Evolutionary conservation across 371 early-diverging fungal species (phyloP), one percentile per base, ranked within the genome.

Genomic region (Lichtheimia corymbifera): DNA sequence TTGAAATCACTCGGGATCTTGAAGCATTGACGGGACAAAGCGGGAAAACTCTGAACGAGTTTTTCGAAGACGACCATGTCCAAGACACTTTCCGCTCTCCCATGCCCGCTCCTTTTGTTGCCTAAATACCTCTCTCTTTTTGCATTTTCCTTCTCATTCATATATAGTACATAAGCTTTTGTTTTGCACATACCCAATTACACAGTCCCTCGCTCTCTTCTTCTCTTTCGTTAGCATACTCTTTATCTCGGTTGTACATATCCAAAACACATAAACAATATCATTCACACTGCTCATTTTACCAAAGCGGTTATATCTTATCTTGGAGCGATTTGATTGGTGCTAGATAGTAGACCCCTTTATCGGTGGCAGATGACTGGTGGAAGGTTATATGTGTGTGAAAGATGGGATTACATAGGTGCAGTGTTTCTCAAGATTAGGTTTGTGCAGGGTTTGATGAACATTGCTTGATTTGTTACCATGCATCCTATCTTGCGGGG

Each of bases 21-120:
- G 80, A 80, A 54, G 70, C 69, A 35, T 64, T 80, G 51, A 80
- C 80, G 56, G 80, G 80, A 66, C 73, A 77, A 70, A 80, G 80
- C 71, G 80, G 80, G 65, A 79, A 73, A 72, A 68, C 74, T 14
- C 53, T 79, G 71, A 76, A 76, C 24, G 79, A 79, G 55, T 79
- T 62, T 50, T 72, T 79, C 58, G 62, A 76, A 49, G 79, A 79
- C 25, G 76, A 73, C 43, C 59, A 59, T 24, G 76, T 79, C 35
- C 72, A 72, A 57, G 74, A 77, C 53, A 58, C 68, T 20, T 77
- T 77, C 65, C 58, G 66, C 50, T 66, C 71, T 22, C 60, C 64
- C 62, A 63, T 51, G 35, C 59, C 63, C 20, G 58, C 67, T 13
- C 63, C 65, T 18, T 65, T 62, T 24, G 61, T 62, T 50, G 68